A percentile compares a stretch with the other conserved stretches of the same genome.
Conservation (phyloP, 106 monocot species). For the Xerophyta viscosa region DNA sequence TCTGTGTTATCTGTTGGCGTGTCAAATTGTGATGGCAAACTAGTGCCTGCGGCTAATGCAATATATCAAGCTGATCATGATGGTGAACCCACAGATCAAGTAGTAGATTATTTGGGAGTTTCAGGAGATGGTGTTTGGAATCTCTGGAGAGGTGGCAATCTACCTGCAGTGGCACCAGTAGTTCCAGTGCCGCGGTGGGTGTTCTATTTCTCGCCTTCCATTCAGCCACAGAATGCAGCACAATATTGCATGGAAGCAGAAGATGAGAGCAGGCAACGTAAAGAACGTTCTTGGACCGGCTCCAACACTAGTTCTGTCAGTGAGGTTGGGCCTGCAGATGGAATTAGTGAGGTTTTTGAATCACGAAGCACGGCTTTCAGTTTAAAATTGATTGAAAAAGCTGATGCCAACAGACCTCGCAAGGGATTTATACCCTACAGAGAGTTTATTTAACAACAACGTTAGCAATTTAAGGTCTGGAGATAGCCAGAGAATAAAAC, state of each 20-base stretch:
- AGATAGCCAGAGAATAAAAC: conserved; percentile 10
- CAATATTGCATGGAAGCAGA: conserved; percentile 8
- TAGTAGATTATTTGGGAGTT: neutral
- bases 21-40: neutral
- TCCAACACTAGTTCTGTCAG: conserved; percentile 18
- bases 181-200: conserved; percentile 26
- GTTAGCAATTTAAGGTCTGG: conserved; percentile 3
- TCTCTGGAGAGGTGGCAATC: conserved; percentile 14
- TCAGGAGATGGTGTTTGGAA: conserved; percentile 8
- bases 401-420: too few species aligned
- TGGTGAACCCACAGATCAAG: neutral
- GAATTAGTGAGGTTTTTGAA: neutral
- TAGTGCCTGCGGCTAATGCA: neutral
- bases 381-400: neutral
- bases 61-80: neutral
- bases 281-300: conserved; percentile 28
- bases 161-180: neutral
- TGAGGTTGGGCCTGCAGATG: conserved; percentile 5
- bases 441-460: conserved; percentile 19
- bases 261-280: conserved; percentile 6
- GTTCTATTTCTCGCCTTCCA: conserved; percentile 9
- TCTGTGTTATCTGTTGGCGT: neutral
- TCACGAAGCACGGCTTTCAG: neutral
- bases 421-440: conserved; percentile 53
- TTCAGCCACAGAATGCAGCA: conserved; percentile 9